Evolutionary conservation across 2,329 filamentous ascomycete genomes (phyloP).

Genomic region (Beauveria sp.): DNA sequence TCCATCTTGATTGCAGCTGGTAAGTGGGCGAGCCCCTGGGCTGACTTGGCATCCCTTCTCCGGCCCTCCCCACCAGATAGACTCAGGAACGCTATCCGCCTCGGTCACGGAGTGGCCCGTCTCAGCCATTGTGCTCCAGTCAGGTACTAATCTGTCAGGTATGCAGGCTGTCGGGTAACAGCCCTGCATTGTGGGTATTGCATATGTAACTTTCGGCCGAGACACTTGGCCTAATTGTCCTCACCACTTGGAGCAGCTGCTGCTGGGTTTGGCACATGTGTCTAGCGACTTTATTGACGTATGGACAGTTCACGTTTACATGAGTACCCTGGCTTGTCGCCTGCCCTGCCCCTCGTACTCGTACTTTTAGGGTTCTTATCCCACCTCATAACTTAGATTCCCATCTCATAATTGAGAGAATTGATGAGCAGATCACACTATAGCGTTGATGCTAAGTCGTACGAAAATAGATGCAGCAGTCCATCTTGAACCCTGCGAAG

Average conservation of each 20-base stretch:
- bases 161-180: background rate
- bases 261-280: background rate
- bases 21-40: background rate
- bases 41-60: background rate
- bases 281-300: background rate
- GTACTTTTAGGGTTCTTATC: too few relatives aligned
- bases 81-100: background rate
- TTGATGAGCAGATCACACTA: too few relatives aligned
- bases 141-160: background rate
- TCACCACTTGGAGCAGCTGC: background rate
- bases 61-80: background rate
- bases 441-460: too few relatives aligned
- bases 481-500: too few relatives aligned
- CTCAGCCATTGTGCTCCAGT: background rate
- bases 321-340: too few relatives aligned
- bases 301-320: too few relatives aligned
- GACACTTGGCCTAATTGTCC: background rate
- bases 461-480: too few relatives aligned
- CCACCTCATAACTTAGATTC: too few relatives aligned
- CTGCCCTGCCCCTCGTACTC: too few relatives aligned
- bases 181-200: background rate
- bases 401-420: too few relatives aligned
- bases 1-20: background rate
- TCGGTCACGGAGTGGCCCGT: background rate
- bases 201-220: constrained; percentile 1